Evolutionary conservation across 2,329 filamentous ascomycete species (phyloP).

Genomic region (Colletotrichum echinochloae): DNA sequence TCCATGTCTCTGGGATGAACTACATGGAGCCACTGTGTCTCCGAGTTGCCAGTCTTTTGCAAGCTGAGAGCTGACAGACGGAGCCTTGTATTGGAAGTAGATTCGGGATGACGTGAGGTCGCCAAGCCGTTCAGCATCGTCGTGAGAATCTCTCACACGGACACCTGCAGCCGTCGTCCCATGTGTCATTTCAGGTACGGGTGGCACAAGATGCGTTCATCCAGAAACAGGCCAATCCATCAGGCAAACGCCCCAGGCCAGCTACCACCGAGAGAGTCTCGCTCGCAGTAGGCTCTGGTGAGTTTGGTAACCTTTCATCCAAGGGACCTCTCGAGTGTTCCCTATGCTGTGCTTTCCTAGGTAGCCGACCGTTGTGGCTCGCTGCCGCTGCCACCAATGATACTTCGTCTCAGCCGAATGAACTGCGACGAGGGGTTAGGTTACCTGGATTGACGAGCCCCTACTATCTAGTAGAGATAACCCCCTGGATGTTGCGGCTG

Average conservation of each 20-base stretch:
- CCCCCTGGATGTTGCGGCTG: neutral
- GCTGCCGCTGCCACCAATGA: neutral
- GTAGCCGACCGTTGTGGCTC: neutral
- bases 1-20: neutral
- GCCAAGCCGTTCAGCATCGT: neutral
- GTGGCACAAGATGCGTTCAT: constrained; percentile 7
- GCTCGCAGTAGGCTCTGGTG: neutral
- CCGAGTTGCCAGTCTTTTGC: neutral
- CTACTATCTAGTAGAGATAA: neutral
- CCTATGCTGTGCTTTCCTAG: neutral
- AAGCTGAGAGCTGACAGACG: neutral
- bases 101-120: neutral
- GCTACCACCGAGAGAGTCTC: too few relatives aligned
- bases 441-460: constrained; percentile 6
- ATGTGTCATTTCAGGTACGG: constrained; percentile 1
- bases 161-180: constrained; percentile 22
- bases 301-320: neutral
- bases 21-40: neutral
- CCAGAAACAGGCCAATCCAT: neutral
- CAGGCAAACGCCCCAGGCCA: neutral
- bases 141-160: neutral
- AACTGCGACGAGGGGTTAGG: neutral
- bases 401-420: constrained; percentile 8
- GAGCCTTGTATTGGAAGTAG: neutral
- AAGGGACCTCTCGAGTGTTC: neutral